phyloP scores from a whole-genome alignment of 1,284 basidiomycete species.

The Tranzscheliella williamsii region DNA sequence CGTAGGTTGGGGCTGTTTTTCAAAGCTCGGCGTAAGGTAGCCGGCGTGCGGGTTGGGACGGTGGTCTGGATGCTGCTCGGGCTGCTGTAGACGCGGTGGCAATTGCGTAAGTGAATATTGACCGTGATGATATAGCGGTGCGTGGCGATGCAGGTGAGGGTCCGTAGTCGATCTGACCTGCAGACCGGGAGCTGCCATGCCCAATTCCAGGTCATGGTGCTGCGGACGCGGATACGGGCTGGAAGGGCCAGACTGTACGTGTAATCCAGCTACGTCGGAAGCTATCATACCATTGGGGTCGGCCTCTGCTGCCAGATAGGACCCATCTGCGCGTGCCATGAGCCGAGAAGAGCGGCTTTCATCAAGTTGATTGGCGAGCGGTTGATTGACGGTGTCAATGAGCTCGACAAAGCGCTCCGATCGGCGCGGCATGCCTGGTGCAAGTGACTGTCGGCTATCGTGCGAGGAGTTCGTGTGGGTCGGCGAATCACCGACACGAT shows the following conservation, averaged over 20 bases:
- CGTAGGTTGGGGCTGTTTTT: too few relatives aligned
- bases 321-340: too few relatives aligned
- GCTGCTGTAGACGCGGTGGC: slow-evolving; percentile 4
- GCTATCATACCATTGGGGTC: too few relatives aligned
- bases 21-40: too few relatives aligned
- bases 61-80: not conserved
- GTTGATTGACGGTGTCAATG: slow-evolving; percentile 10
- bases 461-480: slow-evolving; percentile 31
- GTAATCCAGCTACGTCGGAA: not conserved
- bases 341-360: too few relatives aligned
- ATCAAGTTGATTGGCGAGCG: slow-evolving; percentile 6
- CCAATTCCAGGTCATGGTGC: not conserved
- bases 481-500: slow-evolving; percentile 17
- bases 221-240: slow-evolving; percentile 23
- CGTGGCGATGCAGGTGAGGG: not conserved
- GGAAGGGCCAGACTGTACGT: slow-evolving; percentile 8
- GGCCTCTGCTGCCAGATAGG: too few relatives aligned
- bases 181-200: not conserved
- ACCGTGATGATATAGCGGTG: not conserved
- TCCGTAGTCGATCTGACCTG: not conserved
- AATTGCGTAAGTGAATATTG: not conserved
- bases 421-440: not conserved
- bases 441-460: slow-evolving; percentile 27
- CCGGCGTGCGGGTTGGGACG: too few relatives aligned
- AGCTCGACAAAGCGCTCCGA: slow-evolving; percentile 13